phyloP scores from a whole-genome alignment of 306 rosid genomes.

The Heteromeles arbutifolia region DNA sequence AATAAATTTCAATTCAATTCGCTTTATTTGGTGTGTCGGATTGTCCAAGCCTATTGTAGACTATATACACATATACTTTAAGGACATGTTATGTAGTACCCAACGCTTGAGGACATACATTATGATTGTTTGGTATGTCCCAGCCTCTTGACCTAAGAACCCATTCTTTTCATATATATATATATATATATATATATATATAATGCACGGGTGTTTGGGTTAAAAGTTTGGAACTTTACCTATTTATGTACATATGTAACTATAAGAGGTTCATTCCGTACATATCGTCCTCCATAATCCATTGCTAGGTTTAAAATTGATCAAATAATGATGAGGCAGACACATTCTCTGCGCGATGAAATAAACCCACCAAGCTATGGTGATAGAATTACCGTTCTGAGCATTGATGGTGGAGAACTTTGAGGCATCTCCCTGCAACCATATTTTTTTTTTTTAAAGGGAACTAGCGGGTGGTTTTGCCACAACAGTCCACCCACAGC shows the following conservation, averaged over 20 bases:
- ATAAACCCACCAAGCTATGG: conserved; percentile 7
- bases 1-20: background rate
- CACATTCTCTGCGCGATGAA: background rate
- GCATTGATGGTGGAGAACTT: conserved; percentile 6
- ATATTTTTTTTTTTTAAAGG: background rate
- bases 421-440: conserved; percentile 1
- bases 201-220: background rate
- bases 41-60: background rate
- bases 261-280: too few relatives aligned
- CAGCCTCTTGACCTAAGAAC: too few relatives aligned
- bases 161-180: too few relatives aligned
- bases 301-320: too few relatives aligned
- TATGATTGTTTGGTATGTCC: background rate
- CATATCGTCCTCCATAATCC: background rate
- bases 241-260: background rate
- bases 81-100: background rate
- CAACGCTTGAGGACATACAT: background rate
- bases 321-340: background rate
- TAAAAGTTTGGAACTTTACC: background rate
- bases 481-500: too few relatives aligned
- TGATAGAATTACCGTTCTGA: conserved; percentile 1
- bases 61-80: background rate
- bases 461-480: too few relatives aligned
- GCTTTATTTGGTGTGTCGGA: too few relatives aligned
- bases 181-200: too few relatives aligned